phyloP scores from a whole-genome alignment of 495 filamentous ascomycete genomes.

The Lepidopterella palustris region DNA sequence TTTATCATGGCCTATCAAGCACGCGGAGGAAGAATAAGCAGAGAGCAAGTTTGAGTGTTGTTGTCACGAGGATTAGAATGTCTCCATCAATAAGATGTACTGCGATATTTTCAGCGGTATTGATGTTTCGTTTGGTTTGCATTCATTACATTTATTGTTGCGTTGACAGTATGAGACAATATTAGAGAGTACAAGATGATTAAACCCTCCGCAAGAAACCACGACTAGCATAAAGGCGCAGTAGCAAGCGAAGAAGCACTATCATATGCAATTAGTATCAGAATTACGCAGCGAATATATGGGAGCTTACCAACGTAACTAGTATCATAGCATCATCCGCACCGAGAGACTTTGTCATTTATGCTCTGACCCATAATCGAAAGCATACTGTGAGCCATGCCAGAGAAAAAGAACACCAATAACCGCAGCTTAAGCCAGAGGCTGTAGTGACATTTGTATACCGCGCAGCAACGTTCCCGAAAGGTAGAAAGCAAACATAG shows the following conservation, averaged over 20 bases:
- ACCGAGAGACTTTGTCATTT: conserved; percentile 21
- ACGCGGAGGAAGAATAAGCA: conserved; percentile 42
- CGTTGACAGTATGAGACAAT: background rate
- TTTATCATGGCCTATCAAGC: conserved; percentile 31
- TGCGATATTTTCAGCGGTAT: conserved; percentile 3
- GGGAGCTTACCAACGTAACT: conserved; percentile 13
- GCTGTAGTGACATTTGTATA: background rate
- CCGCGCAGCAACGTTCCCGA: background rate
- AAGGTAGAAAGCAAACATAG: background rate
- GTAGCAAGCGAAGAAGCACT: conserved; percentile 23
- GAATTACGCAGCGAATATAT: background rate
- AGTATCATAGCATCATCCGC: conserved; percentile 24
- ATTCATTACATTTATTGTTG: conserved; percentile 8
- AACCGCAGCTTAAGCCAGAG: background rate
- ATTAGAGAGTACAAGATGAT: background rate
- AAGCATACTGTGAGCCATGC: conserved; percentile 28
- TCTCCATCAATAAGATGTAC: conserved; percentile 32
- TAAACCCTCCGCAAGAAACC: background rate
- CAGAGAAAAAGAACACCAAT: conserved; percentile 23
- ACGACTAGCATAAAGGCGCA: conserved; percentile 17
- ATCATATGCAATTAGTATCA: background rate
- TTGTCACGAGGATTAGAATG: conserved; percentile 39
- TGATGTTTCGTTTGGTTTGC: background rate
- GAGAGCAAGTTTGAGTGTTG: conserved; percentile 41
- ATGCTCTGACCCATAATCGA: conserved; percentile 28